phyloP scores from a whole-genome alignment of 2,329 filamentous ascomycete genomes.

The Zymoseptoria pseudotritici region DNA sequence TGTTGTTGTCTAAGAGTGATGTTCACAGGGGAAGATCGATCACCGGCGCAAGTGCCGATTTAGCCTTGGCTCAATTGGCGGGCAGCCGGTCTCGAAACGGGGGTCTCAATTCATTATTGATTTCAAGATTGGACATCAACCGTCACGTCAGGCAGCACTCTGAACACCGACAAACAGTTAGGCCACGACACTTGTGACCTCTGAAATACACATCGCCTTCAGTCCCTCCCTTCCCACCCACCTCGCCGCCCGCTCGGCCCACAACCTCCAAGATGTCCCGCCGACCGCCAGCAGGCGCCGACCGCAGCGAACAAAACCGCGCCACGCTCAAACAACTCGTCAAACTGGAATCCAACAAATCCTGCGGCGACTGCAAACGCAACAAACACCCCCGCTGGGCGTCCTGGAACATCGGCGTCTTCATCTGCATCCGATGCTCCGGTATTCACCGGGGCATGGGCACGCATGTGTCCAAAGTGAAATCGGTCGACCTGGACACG shows the following conservation, averaged over 20 bases:
- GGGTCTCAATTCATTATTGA: background rate
- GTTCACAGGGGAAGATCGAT: background rate
- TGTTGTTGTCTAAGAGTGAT: background rate
- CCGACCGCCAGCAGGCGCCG: conserved; percentile 66
- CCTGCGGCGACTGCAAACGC: conserved; percentile 95
- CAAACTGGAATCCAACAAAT: conserved; percentile 92
- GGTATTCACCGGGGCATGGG: conserved; percentile 98
- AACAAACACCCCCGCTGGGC: conserved; percentile 99
- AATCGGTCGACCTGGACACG: conserved; percentile 93
- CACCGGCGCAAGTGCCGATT: background rate
- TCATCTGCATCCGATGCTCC: conserved; percentile 92
- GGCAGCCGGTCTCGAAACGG: background rate
- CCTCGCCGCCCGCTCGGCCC: background rate
- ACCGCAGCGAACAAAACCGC: conserved; percentile 87
- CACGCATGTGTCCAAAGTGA: conserved; percentile 95
- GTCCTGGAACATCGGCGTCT: conserved; percentile 96
- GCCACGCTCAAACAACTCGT: conserved; percentile 88
- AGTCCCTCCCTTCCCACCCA: background rate
- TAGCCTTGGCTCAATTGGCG: background rate
- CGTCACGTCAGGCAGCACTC: background rate
- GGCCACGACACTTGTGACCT: background rate
- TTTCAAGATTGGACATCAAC: background rate
- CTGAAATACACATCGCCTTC: background rate
- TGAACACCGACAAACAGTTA: background rate
- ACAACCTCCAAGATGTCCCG: conserved; percentile 58